These are phyloP conservation scores for Pyracantha coccinea DNA, from an alignment of 331 rosid species.

Conservation along the genomic window DNA sequence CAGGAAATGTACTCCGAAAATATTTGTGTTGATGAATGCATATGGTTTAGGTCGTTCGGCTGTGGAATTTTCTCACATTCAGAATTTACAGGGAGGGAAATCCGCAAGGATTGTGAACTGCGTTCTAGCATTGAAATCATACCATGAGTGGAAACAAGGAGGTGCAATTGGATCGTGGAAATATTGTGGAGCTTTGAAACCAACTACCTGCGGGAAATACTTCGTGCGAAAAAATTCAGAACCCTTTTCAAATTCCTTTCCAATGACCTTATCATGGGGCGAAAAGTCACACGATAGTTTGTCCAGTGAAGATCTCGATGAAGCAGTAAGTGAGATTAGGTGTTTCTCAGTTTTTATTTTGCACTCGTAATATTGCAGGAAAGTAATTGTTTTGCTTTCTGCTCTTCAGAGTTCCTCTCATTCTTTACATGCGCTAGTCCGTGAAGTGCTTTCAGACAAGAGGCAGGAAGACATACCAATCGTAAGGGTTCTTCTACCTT, in stretches of 20 bases:
- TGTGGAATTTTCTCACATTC: background rate
- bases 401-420: constrained; percentile 47
- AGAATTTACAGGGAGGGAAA: constrained; percentile 68
- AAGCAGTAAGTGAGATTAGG: constrained; percentile 45
- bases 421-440: constrained; percentile 46
- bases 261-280: constrained; percentile 32
- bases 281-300: constrained; percentile 42
- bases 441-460: constrained; percentile 53
- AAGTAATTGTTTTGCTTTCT: constrained; percentile 8
- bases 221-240: constrained; percentile 54
- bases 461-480: constrained; percentile 73
- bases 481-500: constrained; percentile 34
- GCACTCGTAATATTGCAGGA: background rate
- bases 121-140: constrained; percentile 72
- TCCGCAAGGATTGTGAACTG: constrained; percentile 71
- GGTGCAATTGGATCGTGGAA: constrained; percentile 66
- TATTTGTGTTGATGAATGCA: too few relatives aligned
- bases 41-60: background rate
- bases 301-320: constrained; percentile 35
- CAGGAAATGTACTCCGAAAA: too few relatives aligned
- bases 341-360: constrained; percentile 5
- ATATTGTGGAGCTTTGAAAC: constrained; percentile 38
- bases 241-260: constrained; percentile 41
- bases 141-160: constrained; percentile 51
- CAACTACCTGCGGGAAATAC: constrained; percentile 35